Evolutionary conservation across 495 filamentous ascomycete species (phyloP).

Genomic region (Aspergillus steynii): DNA sequence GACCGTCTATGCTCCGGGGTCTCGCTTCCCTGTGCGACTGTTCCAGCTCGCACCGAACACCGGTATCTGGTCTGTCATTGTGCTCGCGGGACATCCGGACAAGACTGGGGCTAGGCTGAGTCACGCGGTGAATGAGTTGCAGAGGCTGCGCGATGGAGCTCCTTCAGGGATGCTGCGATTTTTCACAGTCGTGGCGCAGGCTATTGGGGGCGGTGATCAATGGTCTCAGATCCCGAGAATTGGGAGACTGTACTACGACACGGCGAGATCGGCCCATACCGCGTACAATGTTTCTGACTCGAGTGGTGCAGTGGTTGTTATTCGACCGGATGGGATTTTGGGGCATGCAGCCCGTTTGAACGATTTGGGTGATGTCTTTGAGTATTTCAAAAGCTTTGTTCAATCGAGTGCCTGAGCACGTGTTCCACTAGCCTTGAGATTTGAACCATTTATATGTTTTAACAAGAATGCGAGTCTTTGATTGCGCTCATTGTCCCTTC

Average conservation of each 20-base stretch:
- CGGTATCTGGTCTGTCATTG: slow-evolving; percentile 5
- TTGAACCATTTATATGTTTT: too few relatives aligned
- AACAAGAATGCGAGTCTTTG: too few relatives aligned
- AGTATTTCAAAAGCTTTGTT: too few relatives aligned
- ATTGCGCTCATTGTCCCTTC: too few relatives aligned
- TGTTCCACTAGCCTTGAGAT: too few relatives aligned
- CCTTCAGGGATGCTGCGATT: slow-evolving; percentile 8
- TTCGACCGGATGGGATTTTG: slow-evolving; percentile 10
- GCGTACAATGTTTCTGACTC: slow-evolving; percentile 6
- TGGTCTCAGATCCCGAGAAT: slow-evolving; percentile 2
- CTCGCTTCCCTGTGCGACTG: slow-evolving; percentile 4
- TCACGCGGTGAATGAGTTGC: neutral
- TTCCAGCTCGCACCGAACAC: slow-evolving; percentile 8
- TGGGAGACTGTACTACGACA: slow-evolving; percentile 8
- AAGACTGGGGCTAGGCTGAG: neutral
- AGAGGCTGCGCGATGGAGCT: neutral
- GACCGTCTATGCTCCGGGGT: slow-evolving; percentile 9
- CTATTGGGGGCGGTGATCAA: slow-evolving; percentile 2
- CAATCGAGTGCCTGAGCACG: too few relatives aligned
- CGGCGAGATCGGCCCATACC: slow-evolving; percentile 8
- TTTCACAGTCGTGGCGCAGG: slow-evolving; percentile 7
- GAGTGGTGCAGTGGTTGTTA: slow-evolving; percentile 6
- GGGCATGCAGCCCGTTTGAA: slow-evolving; percentile 4
- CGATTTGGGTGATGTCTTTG: neutral
- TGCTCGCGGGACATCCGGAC: slow-evolving; percentile 5